Percentiles rank a stretch among this genome's conserved stretches.
phyloP scores from a whole-genome alignment of 345 rosid species.

The Nasturtium officinale region DNA sequence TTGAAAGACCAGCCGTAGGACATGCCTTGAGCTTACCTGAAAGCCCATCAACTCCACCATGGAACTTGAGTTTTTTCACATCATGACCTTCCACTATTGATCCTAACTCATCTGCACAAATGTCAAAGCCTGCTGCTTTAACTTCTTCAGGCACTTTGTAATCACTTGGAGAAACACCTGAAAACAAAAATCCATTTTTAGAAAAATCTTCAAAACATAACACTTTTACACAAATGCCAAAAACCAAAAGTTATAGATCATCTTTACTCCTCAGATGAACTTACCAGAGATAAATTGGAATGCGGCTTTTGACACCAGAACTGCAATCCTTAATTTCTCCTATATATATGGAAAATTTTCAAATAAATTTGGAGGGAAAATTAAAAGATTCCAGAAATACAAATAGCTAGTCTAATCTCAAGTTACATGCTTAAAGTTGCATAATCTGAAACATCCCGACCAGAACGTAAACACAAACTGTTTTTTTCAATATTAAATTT shows the following conservation, averaged over 20 bases:
- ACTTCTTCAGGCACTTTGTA: slow-evolving; percentile 69
- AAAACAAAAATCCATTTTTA: neutral
- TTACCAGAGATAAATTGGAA: slow-evolving; percentile 76
- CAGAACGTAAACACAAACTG: too few relatives aligned
- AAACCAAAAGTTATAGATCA: neutral
- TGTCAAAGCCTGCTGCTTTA: slow-evolving; percentile 77
- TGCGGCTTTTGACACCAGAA: slow-evolving; percentile 90
- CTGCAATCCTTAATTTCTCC: slow-evolving; percentile 88
- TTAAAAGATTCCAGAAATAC: neutral
- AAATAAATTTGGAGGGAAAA: neutral
- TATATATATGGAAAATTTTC: slow-evolving; percentile 24
- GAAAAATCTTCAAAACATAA: neutral
- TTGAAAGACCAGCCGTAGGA: slow-evolving; percentile 55
- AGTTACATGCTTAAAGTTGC: too few relatives aligned
- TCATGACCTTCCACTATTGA: slow-evolving; percentile 85
- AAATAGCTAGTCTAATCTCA: too few relatives aligned
- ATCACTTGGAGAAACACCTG: slow-evolving; percentile 75
- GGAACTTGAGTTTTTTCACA: slow-evolving; percentile 69
- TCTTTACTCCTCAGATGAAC: neutral
- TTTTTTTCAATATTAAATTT: too few relatives aligned
- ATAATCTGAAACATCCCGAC: too few relatives aligned
- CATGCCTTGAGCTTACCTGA: slow-evolving; percentile 67
- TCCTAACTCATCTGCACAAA: slow-evolving; percentile 86
- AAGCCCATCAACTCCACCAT: slow-evolving; percentile 75
- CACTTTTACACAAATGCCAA: neutral